phyloP scores from a whole-genome alignment of 306 rosid genomes.

The Begonia fuchsioides region DNA sequence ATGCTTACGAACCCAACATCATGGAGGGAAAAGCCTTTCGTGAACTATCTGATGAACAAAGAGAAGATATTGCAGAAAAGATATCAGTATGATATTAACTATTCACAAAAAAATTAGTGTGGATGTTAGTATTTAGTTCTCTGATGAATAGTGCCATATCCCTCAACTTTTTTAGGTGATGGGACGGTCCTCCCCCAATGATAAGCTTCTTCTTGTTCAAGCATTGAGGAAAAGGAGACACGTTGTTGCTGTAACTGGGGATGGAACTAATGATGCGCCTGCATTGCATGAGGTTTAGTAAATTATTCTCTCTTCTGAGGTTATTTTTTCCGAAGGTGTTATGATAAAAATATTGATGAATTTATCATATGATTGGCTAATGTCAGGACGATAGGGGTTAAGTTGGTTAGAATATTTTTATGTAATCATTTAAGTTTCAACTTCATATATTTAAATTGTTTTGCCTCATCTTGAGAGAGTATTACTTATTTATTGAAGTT shows the following conservation, averaged over 20 bases:
- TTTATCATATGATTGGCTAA: no score
- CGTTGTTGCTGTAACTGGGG: slow-evolving; percentile 89
- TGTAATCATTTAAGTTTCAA: no score
- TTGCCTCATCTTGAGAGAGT: no score
- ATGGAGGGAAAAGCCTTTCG: slow-evolving; percentile 84
- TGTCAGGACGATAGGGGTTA: no score
- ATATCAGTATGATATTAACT: slow-evolving; percentile 38
- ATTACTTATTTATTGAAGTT: no score
- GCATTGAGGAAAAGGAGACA: slow-evolving; percentile 61
- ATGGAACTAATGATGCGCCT: slow-evolving; percentile 93
- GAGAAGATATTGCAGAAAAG: slow-evolving; percentile 46
- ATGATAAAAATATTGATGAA: no score
- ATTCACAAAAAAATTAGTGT: not conserved
- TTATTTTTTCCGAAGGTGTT: not conserved
- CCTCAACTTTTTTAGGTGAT: slow-evolving; percentile 41
- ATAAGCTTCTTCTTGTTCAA: slow-evolving; percentile 90
- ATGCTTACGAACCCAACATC: slow-evolving; percentile 42
- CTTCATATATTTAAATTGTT: no score
- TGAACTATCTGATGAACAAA: slow-evolving; percentile 26
- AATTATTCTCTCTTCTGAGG: not conserved
- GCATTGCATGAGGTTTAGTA: slow-evolving; percentile 72
- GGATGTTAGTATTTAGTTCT: not conserved
- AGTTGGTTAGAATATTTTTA: no score
- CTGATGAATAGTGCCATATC: slow-evolving; percentile 1
- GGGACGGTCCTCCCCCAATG: slow-evolving; percentile 91